Evolutionary conservation across 805 yeast genomes (phyloP).

Genomic region (Barnettozyma sp.): DNA sequence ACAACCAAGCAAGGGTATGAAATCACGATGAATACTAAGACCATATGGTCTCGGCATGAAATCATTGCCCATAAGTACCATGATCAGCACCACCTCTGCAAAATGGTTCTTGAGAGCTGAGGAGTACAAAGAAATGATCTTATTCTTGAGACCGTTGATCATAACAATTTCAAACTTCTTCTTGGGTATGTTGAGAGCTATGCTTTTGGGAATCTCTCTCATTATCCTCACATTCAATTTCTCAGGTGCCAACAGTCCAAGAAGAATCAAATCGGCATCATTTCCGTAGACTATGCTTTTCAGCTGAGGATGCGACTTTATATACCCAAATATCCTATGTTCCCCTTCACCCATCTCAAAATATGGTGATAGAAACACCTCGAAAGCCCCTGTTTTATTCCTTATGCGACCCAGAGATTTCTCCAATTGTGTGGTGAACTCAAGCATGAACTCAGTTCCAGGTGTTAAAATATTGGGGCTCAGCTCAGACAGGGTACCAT

Average conservation of each 20-base stretch:
- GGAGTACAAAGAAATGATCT: slow-evolving; percentile 50
- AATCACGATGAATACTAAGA: slow-evolving; percentile 66
- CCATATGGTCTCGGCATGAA: slow-evolving; percentile 87
- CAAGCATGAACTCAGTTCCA: slow-evolving; percentile 89
- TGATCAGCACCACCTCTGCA: slow-evolving; percentile 79
- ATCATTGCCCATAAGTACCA: slow-evolving; percentile 93
- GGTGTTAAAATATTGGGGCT: slow-evolving; percentile 90
- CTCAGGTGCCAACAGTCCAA: slow-evolving; percentile 78
- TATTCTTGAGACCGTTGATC: slow-evolving; percentile 67
- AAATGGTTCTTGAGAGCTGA: slow-evolving; percentile 26
- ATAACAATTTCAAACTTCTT: slow-evolving; percentile 57
- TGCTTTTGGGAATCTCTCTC: slow-evolving; percentile 50
- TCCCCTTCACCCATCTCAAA: slow-evolving; percentile 98
- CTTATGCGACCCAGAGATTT: slow-evolving; percentile 73
- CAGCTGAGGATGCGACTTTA: slow-evolving; percentile 62
- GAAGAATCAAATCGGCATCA: slow-evolving; percentile 91
- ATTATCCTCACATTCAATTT: slow-evolving; percentile 80
- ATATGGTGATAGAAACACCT: slow-evolving; percentile 74
- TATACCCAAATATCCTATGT: slow-evolving; percentile 86
- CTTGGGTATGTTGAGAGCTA: slow-evolving; percentile 60
- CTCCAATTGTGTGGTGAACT: slow-evolving; percentile 63
- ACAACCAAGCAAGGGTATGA: slow-evolving; percentile 43
- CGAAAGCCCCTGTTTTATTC: slow-evolving; percentile 61
- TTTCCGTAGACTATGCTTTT: slow-evolving; percentile 87
- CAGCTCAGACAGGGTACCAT: slow-evolving; percentile 75